Evolutionary conservation across 108 stramenopile genomes (phyloP).

Genomic region (Pseudonitzschia multistriata): DNA sequence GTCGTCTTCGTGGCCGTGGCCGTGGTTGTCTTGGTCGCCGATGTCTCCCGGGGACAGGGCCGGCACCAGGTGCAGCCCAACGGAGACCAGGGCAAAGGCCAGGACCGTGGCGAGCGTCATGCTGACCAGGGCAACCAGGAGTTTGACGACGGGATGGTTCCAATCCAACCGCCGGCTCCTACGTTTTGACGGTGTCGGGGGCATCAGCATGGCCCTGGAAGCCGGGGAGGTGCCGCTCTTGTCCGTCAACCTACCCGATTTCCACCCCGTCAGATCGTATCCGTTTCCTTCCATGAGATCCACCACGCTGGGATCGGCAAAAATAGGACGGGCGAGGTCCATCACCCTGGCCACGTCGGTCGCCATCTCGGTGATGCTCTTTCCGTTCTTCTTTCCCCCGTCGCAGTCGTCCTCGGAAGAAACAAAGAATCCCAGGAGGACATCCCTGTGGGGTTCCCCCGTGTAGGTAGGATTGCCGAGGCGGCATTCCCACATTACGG

Average conservation of each 20-base stretch:
- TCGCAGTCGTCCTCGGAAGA: not conserved
- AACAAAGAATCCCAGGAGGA: not conserved
- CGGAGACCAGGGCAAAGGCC: not conserved
- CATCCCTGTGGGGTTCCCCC: constrained; percentile 8
- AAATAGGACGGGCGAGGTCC: not conserved
- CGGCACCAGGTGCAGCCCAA: not conserved
- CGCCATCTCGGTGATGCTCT: not conserved
- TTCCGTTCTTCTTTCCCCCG: not conserved
- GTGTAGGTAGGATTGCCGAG: not conserved
- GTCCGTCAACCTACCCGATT: not conserved
- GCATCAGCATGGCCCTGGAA: not conserved
- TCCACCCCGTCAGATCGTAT: constrained; percentile 1
- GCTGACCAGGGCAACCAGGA: not conserved
- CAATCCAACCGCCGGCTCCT: not conserved
- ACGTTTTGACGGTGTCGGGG: too few species aligned
- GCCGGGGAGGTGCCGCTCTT: not conserved
- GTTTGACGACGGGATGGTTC: not conserved
- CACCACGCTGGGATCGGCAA: constrained; percentile 4
- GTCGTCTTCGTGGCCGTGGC: not conserved
- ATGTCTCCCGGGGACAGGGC: not conserved
- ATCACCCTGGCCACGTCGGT: not conserved
- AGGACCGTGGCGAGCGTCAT: not conserved
- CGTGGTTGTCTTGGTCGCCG: not conserved
- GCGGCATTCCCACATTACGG: not conserved
- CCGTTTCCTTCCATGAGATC: not conserved